Evolutionary conservation across 225 moss, liverwort and hornwort genomes (phyloP), one percentile per base, ranked within the genome.

Genomic region (Marchantia polymorpha): DNA sequence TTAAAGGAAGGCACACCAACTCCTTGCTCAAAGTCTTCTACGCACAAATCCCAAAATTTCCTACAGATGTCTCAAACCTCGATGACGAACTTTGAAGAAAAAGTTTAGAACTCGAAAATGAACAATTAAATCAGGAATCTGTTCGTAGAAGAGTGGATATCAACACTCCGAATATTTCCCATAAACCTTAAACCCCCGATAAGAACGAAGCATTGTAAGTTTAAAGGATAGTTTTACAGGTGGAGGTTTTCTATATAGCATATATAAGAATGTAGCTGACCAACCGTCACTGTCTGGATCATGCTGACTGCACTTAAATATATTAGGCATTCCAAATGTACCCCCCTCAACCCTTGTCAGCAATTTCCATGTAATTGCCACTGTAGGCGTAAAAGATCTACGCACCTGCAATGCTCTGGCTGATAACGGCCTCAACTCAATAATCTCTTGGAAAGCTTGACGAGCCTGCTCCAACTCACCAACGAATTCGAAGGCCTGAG

Each of bases 401-500:
- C 67, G 73, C 79, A 87, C 94, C 92, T 99, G 97, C 71, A 92
- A 84, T 82, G 93, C 93, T n/a, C 93, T 92, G 11, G 95, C 95
- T 67, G 99, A 94, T 26, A 95, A 82, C n/a, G 99, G 95, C 78
- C 89, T 91, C 68, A 58, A 86, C 75, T 89, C 84, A 30, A 99
- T 86, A 81, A 99, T 91, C 10, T 83, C 80, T 84, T 95, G 85
- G 78, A 93, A 99, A 22, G 90, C 92, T 76, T 51, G 71, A 20
- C 91, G 90, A 46, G 99, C 93, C 78, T 84, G 82, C 15, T 87
- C 87, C 8, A 91, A 72, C 69, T 95, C 88, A 15, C 95, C 95
- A 53, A 91, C 84, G 74, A 87, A 95, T 19, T 99, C 99, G 72
- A 91, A 82, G 20, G 89, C 82, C 81, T 95, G 99, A 0, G 99